Evolutionary conservation across 345 rosid species (phyloP), one percentile per base, ranked within the genome.

Genomic region (Camelina laxa): DNA sequence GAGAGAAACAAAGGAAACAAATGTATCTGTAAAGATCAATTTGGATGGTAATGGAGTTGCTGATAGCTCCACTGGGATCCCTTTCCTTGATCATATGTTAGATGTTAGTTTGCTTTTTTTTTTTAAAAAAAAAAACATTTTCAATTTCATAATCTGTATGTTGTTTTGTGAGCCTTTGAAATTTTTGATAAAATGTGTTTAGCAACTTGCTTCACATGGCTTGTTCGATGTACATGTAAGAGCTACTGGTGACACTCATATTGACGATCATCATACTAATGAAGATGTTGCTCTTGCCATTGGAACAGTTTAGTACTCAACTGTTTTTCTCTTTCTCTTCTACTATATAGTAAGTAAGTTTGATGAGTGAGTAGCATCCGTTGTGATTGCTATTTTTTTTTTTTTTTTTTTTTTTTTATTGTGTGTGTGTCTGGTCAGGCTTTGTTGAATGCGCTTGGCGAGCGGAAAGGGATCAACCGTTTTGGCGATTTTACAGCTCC

Each of bases 141-240:
- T 36, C 10, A 54, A 1, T 6, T 27, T 27, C 30, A 27, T 27
- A 0, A 0, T 27, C 4, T 27, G 30, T 27, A 0, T 22, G 24
- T 22, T 22, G 24, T 22, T 22, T 22, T 22, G 24, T 22, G 24
- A 22, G 24, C 2, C 24, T 22, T 22, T 22, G 24, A 2, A 22
- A 22, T 3, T 27, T 27, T 27, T 27, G 30, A 27, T 27, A 27
- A 27, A 27, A 27, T 27, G 30, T 27, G 49, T 75, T 75, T 20
- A 95, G 99, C 99, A 95, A 95, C 85, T 92, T 78, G 92, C 98
- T 66, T 92, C 96, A 33, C 99, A 92, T 75, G 99, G 97, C 20
- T 80, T 95, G 73, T 87, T 95, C 7, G 96, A 95, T 73, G 90
- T 95, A 31, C 92, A 89, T 48, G 96, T 90, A 47, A 87, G 84